Evolutionary conservation across 2,329 filamentous ascomycete genomes (phyloP).

Genomic region (Xylaria sp.): DNA sequence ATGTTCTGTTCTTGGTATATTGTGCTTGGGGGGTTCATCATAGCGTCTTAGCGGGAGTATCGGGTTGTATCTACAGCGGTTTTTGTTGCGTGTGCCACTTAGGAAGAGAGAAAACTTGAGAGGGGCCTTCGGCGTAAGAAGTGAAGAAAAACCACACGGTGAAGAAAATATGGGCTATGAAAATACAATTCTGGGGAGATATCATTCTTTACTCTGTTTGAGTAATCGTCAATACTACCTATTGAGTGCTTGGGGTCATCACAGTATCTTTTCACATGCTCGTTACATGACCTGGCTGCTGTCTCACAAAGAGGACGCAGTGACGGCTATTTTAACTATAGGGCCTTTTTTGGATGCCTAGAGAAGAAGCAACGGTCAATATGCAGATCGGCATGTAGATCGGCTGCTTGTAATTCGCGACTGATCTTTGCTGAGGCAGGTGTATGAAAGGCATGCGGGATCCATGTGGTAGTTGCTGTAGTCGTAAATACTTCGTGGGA

Average conservation of each 20-base stretch:
- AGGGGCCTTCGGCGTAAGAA: neutral
- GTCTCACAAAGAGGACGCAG: neutral
- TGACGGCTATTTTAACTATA: neutral
- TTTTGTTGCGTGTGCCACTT: neutral
- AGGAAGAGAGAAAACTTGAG: neutral
- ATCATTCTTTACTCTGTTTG: slow-evolving; percentile 39
- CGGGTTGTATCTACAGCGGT: slow-evolving; percentile 3
- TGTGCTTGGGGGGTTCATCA: neutral
- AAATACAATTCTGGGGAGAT: slow-evolving; percentile 8
- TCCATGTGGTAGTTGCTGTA: too few relatives aligned
- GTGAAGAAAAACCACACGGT: neutral
- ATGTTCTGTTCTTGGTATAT: neutral
- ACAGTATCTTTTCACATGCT: neutral
- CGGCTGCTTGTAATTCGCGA: neutral
- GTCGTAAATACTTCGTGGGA: too few relatives aligned
- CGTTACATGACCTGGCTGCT: neutral
- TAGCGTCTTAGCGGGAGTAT: slow-evolving; percentile 33
- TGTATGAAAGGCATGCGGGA: neutral
- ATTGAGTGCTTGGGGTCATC: slow-evolving; percentile 41
- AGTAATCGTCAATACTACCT: slow-evolving; percentile 38
- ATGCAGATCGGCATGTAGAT: neutral
- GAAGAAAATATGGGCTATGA: neutral
- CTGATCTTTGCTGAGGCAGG: neutral
- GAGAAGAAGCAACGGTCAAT: neutral
- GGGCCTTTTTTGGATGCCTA: neutral